Base-by-base conservation (phyloP, 148 eudicot species). In the Silene conica region DNA sequence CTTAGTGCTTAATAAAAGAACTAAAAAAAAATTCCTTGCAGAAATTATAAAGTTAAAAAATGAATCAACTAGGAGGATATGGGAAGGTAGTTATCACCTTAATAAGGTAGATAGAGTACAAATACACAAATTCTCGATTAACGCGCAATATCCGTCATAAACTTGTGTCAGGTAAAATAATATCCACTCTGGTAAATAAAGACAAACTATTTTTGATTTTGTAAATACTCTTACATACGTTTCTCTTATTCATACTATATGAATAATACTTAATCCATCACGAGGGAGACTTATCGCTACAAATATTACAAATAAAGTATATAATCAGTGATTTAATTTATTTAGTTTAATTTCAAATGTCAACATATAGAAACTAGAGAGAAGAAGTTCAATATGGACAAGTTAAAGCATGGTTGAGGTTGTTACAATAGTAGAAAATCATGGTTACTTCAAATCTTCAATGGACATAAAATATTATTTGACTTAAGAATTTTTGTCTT, bases 351-450 rank as follows among this genome's bases (percentile, higher is more conserved):
- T 50, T 31, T 31, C 34, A 31, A 2, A 31, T 38, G 48, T 62
- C 4, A 26, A 28, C 38, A 77, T 19, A 73, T 68, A 54, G 56
- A 61, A 61, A 72, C 82, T 63, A 63, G 78, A 70, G 78, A 70
- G 75, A 79, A 74, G 78, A 74, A 78, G 73, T 57, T 79, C 78
- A 74, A 79, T 28, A 43, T 55, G 55, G 61, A 79, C 71, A 74
- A 79, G 69, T 26, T 74, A 74, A 63, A 43, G 50, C 26, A 43
- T 16, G 16, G 82, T 69, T 74, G 70, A 31, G 78, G 82, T 74
- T 70, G 82, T 79, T 74, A 43, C 69, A 74, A 63, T 73, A 15
- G 74, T 61, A 28, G 76, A 79, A 79, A 61, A 60, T 48, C 60
- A 45, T 45, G 11, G 58, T 59, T 18, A 68, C 38, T 70, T 25